phyloP scores from a whole-genome alignment of 1,284 basidiomycete genomes.

The Hymenochaete sp. region DNA sequence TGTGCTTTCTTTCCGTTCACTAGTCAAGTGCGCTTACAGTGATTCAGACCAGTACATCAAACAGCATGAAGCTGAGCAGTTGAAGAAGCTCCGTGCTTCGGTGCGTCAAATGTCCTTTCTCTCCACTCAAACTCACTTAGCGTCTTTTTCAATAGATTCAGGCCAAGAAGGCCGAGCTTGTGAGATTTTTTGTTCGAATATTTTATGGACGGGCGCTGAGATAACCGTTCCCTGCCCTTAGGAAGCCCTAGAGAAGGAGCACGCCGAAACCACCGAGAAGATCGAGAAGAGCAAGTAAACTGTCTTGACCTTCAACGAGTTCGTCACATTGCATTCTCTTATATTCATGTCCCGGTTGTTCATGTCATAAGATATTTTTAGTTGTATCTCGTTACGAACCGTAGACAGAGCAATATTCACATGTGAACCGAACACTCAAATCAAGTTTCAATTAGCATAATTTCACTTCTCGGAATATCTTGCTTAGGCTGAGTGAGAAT shows the following conservation, averaged over 20 bases:
- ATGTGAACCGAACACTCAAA: no score
- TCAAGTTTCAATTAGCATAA: no score
- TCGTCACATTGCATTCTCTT: no score
- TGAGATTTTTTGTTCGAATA: conserved; percentile 25
- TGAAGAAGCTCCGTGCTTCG: conserved; percentile 49
- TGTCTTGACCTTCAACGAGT: no score
- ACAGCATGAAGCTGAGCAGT: conserved; percentile 43
- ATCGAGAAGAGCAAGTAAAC: conserved; percentile 1
- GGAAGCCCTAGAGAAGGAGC: conserved; percentile 34
- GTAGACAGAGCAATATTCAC: no score
- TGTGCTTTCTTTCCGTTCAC: neutral
- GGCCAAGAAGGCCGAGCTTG: conserved; percentile 49
- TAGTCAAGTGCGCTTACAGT: no score
- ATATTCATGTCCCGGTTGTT: no score
- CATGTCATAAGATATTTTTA: no score
- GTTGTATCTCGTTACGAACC: no score
- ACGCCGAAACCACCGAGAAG: conserved; percentile 24
- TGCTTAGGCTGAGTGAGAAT: no score
- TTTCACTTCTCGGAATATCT: no score
- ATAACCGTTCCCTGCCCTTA: conserved; percentile 8
- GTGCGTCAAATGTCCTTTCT: conserved; percentile 30
- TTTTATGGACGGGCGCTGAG: neutral
- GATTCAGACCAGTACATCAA: conserved; percentile 49
- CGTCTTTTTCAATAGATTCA: conserved; percentile 36
- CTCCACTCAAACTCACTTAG: neutral